Percentiles rank a stretch among this genome's conserved stretches.
Evolutionary conservation across 257 asterid species (phyloP).

Genomic region (Lantana camara): DNA sequence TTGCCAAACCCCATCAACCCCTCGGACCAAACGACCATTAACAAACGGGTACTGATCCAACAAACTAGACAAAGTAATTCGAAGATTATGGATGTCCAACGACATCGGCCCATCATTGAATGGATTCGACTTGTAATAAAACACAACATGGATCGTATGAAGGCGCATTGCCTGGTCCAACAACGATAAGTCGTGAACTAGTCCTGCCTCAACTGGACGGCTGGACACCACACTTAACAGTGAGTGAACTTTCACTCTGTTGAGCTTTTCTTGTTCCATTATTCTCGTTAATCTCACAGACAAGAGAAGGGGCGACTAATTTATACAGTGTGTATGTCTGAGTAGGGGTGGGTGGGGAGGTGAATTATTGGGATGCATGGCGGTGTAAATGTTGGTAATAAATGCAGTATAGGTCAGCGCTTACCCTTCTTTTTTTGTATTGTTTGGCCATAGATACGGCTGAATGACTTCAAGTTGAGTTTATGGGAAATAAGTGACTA

Average conservation of each 20-base stretch:
- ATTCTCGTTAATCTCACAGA: not conserved
- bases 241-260: slow-evolving; percentile 37
- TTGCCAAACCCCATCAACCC: slow-evolving; percentile 37
- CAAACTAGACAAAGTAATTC: slow-evolving; percentile 39
- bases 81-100: slow-evolving; percentile 47
- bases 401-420: too few species aligned
- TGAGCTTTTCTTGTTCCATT: slow-evolving; percentile 27
- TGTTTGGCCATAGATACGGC: too few species aligned
- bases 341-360: too few species aligned
- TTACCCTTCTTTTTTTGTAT: too few species aligned
- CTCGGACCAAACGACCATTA: slow-evolving; percentile 62
- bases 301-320: too few species aligned
- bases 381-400: too few species aligned
- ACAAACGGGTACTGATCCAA: slow-evolving; percentile 51
- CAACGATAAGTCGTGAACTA: slow-evolving; percentile 30
- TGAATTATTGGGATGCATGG: not conserved
- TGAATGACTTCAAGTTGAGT: too few species aligned
- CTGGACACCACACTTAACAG: slow-evolving; percentile 54
- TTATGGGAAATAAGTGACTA: too few species aligned
- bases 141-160: slow-evolving; percentile 46
- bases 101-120: slow-evolving; percentile 39
- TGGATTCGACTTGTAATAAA: slow-evolving; percentile 55
- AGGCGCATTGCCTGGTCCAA: slow-evolving; percentile 51
- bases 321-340: too few species aligned
- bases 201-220: slow-evolving; percentile 48